A percentile compares a stretch with the other conserved stretches of the same genome.
Evolutionary conservation across 768 basidiomycete genomes (phyloP).

Genomic region (Pleurotus salmoneostramineus): DNA sequence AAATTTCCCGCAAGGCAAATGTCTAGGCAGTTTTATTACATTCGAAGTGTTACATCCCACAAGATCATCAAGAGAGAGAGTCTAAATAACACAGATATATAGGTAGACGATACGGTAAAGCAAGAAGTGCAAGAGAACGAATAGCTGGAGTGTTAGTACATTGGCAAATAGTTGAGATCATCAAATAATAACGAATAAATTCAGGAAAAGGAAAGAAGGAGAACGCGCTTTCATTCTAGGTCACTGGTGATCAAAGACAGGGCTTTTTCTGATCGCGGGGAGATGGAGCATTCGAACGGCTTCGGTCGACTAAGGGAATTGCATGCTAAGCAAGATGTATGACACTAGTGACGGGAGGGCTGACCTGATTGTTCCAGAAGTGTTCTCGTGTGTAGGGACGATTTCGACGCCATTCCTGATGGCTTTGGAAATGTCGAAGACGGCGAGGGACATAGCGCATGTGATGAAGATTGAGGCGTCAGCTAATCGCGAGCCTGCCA

Average conservation of each 20-base stretch:
- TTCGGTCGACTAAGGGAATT: constrained; percentile 45
- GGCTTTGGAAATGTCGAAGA: constrained; percentile 45
- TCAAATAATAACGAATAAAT: constrained; percentile 9
- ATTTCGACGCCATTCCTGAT: constrained; percentile 40
- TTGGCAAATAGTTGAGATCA: background rate
- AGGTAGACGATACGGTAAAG: background rate
- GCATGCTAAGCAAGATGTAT: background rate
- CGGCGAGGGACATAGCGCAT: constrained; percentile 48
- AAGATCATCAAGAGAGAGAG: background rate
- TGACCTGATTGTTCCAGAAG: constrained; percentile 64
- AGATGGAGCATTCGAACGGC: constrained; percentile 57
- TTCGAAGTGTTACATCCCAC: background rate
- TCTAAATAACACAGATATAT: background rate
- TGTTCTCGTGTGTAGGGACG: constrained; percentile 52
- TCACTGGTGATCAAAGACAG: constrained; percentile 47
- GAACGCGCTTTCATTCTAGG: constrained; percentile 9
- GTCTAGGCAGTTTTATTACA: background rate
- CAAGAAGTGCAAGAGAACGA: too few relatives aligned
- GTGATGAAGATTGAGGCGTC: constrained; percentile 51
- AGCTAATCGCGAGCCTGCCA: constrained; percentile 46
- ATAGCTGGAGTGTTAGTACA: too few relatives aligned
- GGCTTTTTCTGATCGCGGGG: constrained; percentile 57
- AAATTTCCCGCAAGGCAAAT: too few relatives aligned
- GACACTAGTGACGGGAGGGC: background rate
- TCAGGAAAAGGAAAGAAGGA: constrained; percentile 13